A percentile compares a stretch with the other conserved stretches of the same genome.
Conservation (phyloP, 1,284 basidiomycete genomes). For the Cutaneotrichosporon mucoides region DNA sequence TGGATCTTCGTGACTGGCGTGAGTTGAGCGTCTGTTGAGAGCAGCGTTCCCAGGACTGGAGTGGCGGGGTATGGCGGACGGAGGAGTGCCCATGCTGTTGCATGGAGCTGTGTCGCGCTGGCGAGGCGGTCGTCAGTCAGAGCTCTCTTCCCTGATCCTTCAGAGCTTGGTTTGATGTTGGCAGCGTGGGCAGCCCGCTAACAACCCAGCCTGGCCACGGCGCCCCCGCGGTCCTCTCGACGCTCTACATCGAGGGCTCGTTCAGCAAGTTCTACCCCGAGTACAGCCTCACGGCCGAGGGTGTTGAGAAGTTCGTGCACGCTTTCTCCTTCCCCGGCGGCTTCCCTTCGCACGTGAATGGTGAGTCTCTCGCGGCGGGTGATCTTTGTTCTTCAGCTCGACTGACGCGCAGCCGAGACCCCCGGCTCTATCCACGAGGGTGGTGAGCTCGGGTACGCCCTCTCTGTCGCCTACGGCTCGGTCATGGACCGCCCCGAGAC, state of each 20-base stretch:
- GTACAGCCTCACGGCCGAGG: constrained; percentile 61
- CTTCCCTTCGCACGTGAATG: constrained; percentile 53
- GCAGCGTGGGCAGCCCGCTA: no score
- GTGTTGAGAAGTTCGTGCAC: constrained; percentile 56
- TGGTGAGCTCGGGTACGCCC: constrained; percentile 80
- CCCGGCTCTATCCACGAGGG: constrained; percentile 87
- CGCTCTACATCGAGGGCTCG: constrained; percentile 81
- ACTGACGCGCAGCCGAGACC: constrained; percentile 62
- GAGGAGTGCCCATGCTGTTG: no score
- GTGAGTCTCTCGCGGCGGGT: background rate
- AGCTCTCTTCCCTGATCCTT: background rate
- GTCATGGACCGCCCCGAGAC: constrained; percentile 85
- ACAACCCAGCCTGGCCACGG: constrained; percentile 58
- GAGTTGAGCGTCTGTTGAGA: constrained; percentile 11
- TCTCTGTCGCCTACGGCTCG: constrained; percentile 70
- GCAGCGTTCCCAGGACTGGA: background rate
- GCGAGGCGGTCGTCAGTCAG: no score
- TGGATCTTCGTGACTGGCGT: constrained; percentile 59
- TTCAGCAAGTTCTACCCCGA: constrained; percentile 76
- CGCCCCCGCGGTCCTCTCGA: constrained; percentile 76
- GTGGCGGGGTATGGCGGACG: background rate
- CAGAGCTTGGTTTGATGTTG: no score
- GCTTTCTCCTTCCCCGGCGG: constrained; percentile 53
- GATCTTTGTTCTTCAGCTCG: no score
- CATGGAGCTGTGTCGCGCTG: no score